Evolutionary conservation across 1,139 yeast genomes (phyloP), one percentile per base, ranked within the genome.

Genomic region (Suhomyces bribrorum): DNA sequence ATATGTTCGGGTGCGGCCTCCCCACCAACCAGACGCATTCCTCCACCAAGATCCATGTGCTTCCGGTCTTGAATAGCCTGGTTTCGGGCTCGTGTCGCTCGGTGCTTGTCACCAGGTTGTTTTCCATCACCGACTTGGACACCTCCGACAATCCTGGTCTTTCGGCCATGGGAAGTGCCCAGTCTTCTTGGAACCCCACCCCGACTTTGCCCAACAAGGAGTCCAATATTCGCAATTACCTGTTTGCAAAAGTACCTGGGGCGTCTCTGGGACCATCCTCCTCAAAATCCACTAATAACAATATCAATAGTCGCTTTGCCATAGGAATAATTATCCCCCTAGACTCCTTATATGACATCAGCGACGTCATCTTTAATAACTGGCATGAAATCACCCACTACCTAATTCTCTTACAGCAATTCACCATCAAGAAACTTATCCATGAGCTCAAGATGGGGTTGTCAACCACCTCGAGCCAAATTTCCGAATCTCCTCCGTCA

Each of bases 1-100:
- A 68, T 47, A 74, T 77, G 76, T 78, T 77, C 54, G 83, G 83
- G 5, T 73, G 77, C 43, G 82, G 82, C 0, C 55, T 77, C 25
- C 79, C 81, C 11, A 60, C 75, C 5, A 74, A 66, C 45, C 81
- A 77, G 43, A 56, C 64, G n/a, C 64, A 63, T 25, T 54, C 66
- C 17, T 56, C 69, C 13, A 73, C 78, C 2, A 78, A 77, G 45
- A 50, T 77, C 7, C 82, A 77, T 52, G 50, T 64, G 22, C 54
- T 78, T 14, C 81, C 81, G 0, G 56, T 68, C 2, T 49, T 75
- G 14, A 61, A 69, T 34, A 58, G 53, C 36, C 56, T 54, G 45
- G 46, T 58, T 4, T 55, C 52, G 35, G 68, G 64, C 4, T 41
- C 62, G 5, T 56, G 58, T 31, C 55, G 57, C 17, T 64, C 77